Base-by-base conservation (phyloP, 371 early-diverging fungal genomes). In the Rhizopus delemar region DNA sequence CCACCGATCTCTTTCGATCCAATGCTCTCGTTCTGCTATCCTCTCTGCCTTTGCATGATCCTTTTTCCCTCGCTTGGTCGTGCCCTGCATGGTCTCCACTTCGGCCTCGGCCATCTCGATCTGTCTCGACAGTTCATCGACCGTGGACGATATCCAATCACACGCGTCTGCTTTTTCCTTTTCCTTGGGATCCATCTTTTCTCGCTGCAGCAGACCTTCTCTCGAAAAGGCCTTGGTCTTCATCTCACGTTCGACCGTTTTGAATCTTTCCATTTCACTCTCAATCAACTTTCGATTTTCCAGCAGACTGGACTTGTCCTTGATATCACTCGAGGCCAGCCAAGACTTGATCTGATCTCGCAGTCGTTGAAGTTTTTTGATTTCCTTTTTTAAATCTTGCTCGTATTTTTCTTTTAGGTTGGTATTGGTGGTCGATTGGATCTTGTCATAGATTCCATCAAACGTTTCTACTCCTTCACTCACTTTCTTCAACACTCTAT, bases 181-280 rank as follows among this genome's bases (percentile, higher is more conserved):
- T 64, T 96, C 97, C 70, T 89, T 86, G 1, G 99, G 99, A 77
- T 98, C 99, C 66, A 97, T 68, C 65, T 88, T 90, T 52, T 84
- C 85, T 50, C 88, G 80, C 57, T 86, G 88, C 54, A 80, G 68
- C 46, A 98, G 70, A 15, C 99, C 99, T 73, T 96, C 99, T 74
- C 96, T 93, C 34, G 96, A 96, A 69, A 85, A 98, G 2, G 97
- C 96, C 71, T 98, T 98, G 53, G 97, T 96, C 76, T 98, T 98
- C 86, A 98, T 93, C 71, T 97, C 99, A 73, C 94, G 93, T 71
- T 98, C 99, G 43, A 87, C 86, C 2, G 94, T 94, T 79, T 98
- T 98, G 82, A 98, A 98, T 63, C 86, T 84, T 70, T 98, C 99
- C 99, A 98, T 98, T 87, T 96, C 93, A 87, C 90, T 75, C 71